Evolutionary conservation across 208 protist genomes (phyloP).

Genomic region (Crithidia brevicula): DNA sequence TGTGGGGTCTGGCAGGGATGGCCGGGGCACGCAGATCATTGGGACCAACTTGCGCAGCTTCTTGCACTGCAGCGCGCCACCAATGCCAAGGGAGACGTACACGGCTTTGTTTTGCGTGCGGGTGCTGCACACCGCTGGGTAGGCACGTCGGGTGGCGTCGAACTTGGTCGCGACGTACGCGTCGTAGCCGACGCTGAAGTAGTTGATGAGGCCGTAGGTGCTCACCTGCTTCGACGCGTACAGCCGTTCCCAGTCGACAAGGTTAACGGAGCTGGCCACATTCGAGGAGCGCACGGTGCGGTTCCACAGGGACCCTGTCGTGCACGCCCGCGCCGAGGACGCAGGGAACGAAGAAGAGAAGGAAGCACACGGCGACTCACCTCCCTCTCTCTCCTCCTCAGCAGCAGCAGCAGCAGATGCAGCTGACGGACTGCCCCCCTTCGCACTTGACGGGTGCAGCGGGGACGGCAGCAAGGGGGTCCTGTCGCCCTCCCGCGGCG

Average conservation of each 20-base stretch:
- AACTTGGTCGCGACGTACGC: constrained; percentile 74
- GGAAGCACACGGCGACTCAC: no score
- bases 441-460: no score
- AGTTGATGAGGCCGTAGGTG: constrained; percentile 73
- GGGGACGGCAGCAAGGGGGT: not conserved
- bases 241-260: constrained; percentile 57
- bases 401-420: not conserved
- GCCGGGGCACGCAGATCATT: constrained; percentile 60
- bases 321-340: no score
- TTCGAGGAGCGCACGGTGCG: not conserved
- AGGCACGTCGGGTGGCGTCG: constrained; percentile 46
- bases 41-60: constrained; percentile 56
- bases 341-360: not conserved
- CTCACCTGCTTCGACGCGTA: constrained; percentile 28
- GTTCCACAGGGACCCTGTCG: not conserved
- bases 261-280: constrained; percentile 37
- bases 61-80: constrained; percentile 43
- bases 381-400: no score
- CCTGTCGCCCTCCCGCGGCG: no score
- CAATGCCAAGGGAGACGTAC: constrained; percentile 68
- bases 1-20: not conserved
- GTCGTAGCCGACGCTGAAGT: constrained; percentile 84
- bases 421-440: not conserved
- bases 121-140: constrained; percentile 65
- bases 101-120: constrained; percentile 77